Conservation (phyloP, 2,329 filamentous ascomycete genomes). For the Pyrenophora teres region DNA sequence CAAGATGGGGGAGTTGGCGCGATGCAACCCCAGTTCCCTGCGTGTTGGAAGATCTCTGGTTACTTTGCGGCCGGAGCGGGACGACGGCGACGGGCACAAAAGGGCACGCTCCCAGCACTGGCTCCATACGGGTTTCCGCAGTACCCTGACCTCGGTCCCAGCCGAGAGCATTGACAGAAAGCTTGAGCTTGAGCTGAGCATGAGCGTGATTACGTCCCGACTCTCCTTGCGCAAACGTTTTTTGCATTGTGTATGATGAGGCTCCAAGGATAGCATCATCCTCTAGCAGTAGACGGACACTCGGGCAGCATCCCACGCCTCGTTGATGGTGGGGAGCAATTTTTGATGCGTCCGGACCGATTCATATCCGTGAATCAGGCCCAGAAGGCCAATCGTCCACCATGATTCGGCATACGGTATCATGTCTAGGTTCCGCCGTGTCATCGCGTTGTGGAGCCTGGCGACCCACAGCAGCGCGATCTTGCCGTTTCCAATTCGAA, state of each 20-base stretch:
- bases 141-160: constrained; percentile 33
- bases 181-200: background rate
- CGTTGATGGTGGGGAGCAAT: background rate
- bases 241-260: background rate
- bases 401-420: constrained; percentile 26
- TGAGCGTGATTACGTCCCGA: constrained; percentile 7
- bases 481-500: constrained; percentile 18
- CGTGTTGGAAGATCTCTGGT: constrained; percentile 24
- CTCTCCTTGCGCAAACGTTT: constrained; percentile 4
- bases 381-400: constrained; percentile 15
- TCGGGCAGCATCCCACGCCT: constrained; percentile 4
- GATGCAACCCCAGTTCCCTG: constrained; percentile 4
- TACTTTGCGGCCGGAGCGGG: constrained; percentile 40
- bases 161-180: constrained; percentile 25
- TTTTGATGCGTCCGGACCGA: constrained; percentile 3
- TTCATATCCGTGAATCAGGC: constrained; percentile 17
- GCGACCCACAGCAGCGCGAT: constrained; percentile 25
- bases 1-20: background rate
- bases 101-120: constrained; percentile 41
- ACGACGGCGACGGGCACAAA: constrained; percentile 26
- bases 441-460: constrained; percentile 28
- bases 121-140: constrained; percentile 29
- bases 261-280: background rate
- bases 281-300: background rate
- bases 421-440: constrained; percentile 19